Percentiles rank a stretch among this genome's conserved stretches.
Conservation (phyloP, 1,284 basidiomycete species). For the Acaromyces ingoldii region DNA sequence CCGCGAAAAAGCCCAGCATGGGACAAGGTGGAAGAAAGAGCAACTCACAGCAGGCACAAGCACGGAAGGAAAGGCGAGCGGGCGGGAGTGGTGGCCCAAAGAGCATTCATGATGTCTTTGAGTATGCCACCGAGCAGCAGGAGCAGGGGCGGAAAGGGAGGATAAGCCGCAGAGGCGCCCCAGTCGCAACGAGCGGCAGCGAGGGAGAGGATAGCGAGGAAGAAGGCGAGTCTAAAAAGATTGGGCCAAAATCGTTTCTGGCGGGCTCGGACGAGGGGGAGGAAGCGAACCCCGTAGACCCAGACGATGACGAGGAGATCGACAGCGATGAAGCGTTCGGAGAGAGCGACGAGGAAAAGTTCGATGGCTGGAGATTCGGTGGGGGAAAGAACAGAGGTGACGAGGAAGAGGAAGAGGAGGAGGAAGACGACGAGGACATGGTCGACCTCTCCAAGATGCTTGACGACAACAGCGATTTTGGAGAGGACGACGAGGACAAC, state of each 20-base stretch:
- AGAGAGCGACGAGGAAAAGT: conserved; percentile 44
- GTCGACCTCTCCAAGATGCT: conserved; percentile 44
- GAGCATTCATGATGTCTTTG: conserved; percentile 20
- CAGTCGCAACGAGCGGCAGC: conserved; percentile 1
- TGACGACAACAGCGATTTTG: conserved; percentile 29
- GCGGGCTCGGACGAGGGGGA: neutral
- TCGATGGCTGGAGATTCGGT: conserved; percentile 18
- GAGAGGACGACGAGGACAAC: conserved; percentile 14
- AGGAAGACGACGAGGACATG: conserved; percentile 33
- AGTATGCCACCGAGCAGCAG: conserved; percentile 12
- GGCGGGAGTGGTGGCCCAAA: conserved; percentile 2
- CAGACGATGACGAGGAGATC: conserved; percentile 44
- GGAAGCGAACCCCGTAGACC: conserved; percentile 6
- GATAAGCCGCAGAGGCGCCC: conserved; percentile 8
- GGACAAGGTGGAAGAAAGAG: no score
- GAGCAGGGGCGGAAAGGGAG: conserved; percentile 12
- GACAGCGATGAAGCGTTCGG: conserved; percentile 50
- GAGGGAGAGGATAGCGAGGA: conserved; percentile 21
- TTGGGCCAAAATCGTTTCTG: no score
- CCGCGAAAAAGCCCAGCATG: no score
- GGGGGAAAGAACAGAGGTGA: conserved; percentile 6
- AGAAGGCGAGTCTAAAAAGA: conserved; percentile 54
- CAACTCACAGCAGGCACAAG: neutral
- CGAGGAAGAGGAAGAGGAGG: conserved; percentile 15
- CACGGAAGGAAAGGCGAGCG: neutral